Conservation (phyloP, 176 grass and related monocot species). For the Poa annua region DNA sequence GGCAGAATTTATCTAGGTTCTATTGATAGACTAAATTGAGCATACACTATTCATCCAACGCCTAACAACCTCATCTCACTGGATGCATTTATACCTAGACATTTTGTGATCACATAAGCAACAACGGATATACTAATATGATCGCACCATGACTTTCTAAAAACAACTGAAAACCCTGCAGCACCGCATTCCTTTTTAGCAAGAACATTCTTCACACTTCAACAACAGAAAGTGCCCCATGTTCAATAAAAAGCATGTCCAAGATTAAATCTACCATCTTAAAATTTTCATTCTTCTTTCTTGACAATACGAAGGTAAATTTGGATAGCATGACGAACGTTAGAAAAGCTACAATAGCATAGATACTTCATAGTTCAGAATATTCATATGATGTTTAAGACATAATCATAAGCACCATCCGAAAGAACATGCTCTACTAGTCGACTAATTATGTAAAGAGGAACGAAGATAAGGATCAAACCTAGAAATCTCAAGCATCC, state of each 20-base stretch:
- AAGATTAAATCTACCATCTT: neutral
- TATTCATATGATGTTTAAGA: neutral
- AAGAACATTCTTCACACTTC: neutral
- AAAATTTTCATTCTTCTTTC: neutral
- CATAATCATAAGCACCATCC: neutral
- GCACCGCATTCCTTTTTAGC: neutral
- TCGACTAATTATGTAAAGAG: neutral
- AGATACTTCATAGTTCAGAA: neutral
- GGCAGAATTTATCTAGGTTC: neutral
- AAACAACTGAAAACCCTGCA: neutral
- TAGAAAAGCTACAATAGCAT: neutral
- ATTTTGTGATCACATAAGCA: neutral
- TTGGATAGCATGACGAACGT: neutral
- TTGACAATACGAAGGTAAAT: neutral
- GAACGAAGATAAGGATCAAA: constrained; percentile 1
- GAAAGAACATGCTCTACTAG: neutral
- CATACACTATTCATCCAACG: neutral
- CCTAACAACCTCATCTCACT: neutral
- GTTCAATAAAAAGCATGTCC: neutral
- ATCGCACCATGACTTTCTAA: neutral
- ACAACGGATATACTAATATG: neutral
- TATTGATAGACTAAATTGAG: neutral
- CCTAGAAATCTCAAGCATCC: neutral
- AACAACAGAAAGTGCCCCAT: neutral
- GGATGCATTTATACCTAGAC: neutral